Conservation (phyloP, 2,329 filamentous ascomycete genomes). For the Pestalotiopsis sp. region DNA sequence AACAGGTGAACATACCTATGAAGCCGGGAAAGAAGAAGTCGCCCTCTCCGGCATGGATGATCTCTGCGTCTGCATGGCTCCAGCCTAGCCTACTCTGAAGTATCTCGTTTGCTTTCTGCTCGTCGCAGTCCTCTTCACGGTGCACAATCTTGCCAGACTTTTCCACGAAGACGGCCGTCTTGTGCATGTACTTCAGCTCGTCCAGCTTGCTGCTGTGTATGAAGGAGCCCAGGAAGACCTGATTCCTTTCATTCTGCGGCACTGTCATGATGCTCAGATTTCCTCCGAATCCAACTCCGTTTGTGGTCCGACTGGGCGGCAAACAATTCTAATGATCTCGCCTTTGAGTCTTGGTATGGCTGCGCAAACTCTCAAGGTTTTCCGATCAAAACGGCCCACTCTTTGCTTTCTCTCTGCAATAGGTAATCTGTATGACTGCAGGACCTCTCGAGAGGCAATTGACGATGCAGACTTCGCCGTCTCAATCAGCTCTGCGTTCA, state of each 20-base stretch:
- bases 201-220: slow-evolving; percentile 53
- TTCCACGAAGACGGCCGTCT: slow-evolving; percentile 55
- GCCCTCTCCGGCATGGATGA: slow-evolving; percentile 43
- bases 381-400: background rate
- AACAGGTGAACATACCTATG: slow-evolving; percentile 57
- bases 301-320: background rate
- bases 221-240: slow-evolving; percentile 59
- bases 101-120: slow-evolving; percentile 33
- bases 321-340: background rate
- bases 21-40: slow-evolving; percentile 87
- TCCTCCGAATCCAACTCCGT: background rate
- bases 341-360: background rate
- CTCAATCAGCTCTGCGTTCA: background rate
- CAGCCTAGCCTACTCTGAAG: slow-evolving; percentile 50
- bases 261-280: background rate
- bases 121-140: slow-evolving; percentile 41
- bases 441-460: background rate
- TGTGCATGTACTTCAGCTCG: slow-evolving; percentile 54
- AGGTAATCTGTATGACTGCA: background rate
- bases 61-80: slow-evolving; percentile 39
- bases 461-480: background rate
- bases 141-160: slow-evolving; percentile 51
- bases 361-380: background rate
- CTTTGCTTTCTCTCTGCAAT: background rate
- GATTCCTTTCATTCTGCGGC: slow-evolving; percentile 32